These are phyloP conservation scores for Tricholoma furcatifolium DNA, from an alignment of 768 basidiomycete genomes.

Conservation along the genomic window DNA sequence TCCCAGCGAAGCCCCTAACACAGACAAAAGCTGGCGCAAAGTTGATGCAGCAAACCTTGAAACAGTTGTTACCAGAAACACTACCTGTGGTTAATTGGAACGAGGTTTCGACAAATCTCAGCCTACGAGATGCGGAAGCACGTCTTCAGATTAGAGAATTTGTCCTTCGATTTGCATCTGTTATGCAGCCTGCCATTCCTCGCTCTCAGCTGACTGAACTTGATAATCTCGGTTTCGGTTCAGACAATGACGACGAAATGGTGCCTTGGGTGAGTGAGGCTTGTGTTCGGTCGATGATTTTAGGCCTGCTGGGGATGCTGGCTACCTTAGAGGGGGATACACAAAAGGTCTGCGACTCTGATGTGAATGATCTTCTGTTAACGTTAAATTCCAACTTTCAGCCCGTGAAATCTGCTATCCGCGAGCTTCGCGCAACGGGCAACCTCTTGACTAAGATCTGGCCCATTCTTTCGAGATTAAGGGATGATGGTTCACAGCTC, in stretches of 20 bases:
- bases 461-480: constrained; percentile 50
- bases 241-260: constrained; percentile 37
- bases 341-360: constrained; percentile 28
- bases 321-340: constrained; percentile 39
- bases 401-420: constrained; percentile 44
- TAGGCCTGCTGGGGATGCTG: constrained; percentile 59
- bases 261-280: constrained; percentile 64
- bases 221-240: constrained; percentile 48
- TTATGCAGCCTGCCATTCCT: constrained; percentile 43
- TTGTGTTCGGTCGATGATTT: constrained; percentile 61
- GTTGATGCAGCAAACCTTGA: constrained; percentile 27
- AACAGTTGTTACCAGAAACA: constrained; percentile 29
- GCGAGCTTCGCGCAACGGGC: constrained; percentile 52
- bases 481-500: constrained; percentile 23
- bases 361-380: background rate
- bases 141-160: constrained; percentile 79
- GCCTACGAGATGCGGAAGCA: constrained; percentile 47
- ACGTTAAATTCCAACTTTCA: constrained; percentile 14
- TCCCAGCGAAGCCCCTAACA: background rate
- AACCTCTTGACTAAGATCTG: constrained; percentile 64
- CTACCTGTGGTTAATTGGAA: constrained; percentile 58
- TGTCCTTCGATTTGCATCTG: constrained; percentile 55
- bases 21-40: constrained; percentile 5
- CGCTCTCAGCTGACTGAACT: constrained; percentile 60
- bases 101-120: constrained; percentile 39